Evolutionary conservation across 345 rosid species (phyloP).

Genomic region (Sonneratia alba): DNA sequence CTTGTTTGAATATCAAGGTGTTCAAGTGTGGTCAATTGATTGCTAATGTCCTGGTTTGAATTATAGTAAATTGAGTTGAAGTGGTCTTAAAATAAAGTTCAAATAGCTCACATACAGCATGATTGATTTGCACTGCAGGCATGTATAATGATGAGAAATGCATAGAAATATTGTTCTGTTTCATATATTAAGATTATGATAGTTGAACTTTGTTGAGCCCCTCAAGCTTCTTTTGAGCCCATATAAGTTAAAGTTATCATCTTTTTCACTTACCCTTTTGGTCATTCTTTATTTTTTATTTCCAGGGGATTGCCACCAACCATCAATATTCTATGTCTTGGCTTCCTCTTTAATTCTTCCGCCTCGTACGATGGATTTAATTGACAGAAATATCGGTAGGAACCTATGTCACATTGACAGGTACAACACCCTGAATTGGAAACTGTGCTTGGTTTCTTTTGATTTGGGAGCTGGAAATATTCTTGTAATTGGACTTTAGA

Average conservation of each 20-base stretch:
- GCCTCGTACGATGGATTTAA: constrained; percentile 5
- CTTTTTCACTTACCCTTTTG: background rate
- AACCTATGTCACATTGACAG: constrained; percentile 21
- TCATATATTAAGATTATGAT: background rate
- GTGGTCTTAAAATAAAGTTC: background rate
- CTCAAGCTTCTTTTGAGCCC: background rate
- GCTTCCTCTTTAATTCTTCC: constrained; percentile 19
- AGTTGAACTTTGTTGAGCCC: background rate
- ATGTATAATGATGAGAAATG: background rate
- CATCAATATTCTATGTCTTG: constrained; percentile 10
- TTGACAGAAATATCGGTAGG: constrained; percentile 10
- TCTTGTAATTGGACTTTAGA: background rate
- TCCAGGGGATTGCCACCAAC: constrained; percentile 23
- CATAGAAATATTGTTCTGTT: background rate
- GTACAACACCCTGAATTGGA: constrained; percentile 13
- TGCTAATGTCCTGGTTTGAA: background rate
- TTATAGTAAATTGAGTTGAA: background rate
- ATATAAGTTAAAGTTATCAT: background rate
- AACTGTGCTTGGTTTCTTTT: background rate
- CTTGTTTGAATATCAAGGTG: no score
- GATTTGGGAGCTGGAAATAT: background rate
- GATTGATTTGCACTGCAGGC: background rate
- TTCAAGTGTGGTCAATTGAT: background rate
- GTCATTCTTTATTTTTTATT: background rate
- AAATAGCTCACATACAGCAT: background rate